These are phyloP conservation scores for Aspergillus alliaceus DNA, from an alignment of 2,329 filamentous ascomycete species.

Conservation along the genomic window DNA sequence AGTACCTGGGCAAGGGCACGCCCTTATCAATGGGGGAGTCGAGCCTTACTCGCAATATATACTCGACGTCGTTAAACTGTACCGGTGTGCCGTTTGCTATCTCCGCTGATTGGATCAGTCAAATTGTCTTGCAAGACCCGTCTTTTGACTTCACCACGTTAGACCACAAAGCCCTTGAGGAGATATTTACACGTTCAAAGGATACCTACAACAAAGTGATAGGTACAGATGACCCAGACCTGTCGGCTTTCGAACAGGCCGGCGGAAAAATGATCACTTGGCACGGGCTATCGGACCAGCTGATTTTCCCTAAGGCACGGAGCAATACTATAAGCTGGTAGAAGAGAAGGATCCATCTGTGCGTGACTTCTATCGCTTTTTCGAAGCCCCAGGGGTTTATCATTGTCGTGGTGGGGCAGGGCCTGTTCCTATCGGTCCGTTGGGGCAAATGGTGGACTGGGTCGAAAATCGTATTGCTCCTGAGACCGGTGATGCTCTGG, in stretches of 20 bases:
- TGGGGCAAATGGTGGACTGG: conserved; percentile 18
- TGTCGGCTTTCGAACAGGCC: conserved; percentile 34
- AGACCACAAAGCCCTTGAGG: conserved; percentile 23
- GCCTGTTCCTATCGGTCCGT: conserved; percentile 7
- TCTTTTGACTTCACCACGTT: conserved; percentile 32
- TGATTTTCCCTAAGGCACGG: conserved; percentile 39
- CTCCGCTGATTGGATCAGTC: conserved; percentile 33
- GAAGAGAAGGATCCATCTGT: conserved; percentile 23
- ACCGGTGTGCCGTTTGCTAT: conserved; percentile 30
- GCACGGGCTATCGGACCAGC: conserved; percentile 42
- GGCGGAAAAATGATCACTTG: conserved; percentile 47
- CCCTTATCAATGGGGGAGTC: conserved; percentile 17
- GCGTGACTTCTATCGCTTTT: conserved; percentile 38
- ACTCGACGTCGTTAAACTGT: conserved; percentile 22
- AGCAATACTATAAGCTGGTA: conserved; percentile 39
- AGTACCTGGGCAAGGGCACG: conserved; percentile 31
- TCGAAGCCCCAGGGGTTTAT: conserved; percentile 39
- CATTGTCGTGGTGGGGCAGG: conserved; percentile 37
- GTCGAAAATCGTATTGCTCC: conserved; percentile 19
- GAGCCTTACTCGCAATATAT: conserved; percentile 26
- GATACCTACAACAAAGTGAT: conserved; percentile 37
- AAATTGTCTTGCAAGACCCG: conserved; percentile 34
- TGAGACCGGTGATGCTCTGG: conserved; percentile 8
- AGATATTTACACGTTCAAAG: conserved; percentile 24
- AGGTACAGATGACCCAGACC: conserved; percentile 38